Percentiles rank a stretch among this genome's conserved stretches.
phyloP scores from a whole-genome alignment of 2,329 filamentous ascomycete species.

The Penicillium sp. region DNA sequence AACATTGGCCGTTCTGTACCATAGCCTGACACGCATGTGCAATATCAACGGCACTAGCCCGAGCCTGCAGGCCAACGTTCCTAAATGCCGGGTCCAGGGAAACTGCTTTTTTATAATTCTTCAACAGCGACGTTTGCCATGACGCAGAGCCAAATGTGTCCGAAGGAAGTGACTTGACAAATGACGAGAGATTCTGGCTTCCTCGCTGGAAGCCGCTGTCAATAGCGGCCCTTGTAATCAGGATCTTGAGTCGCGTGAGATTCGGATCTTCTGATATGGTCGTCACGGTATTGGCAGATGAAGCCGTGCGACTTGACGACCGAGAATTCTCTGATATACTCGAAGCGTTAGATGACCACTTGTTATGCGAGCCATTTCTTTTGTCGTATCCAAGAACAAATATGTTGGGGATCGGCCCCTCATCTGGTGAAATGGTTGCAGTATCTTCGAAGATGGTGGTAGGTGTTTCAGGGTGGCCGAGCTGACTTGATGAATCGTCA shows the following conservation, averaged over 20 bases:
- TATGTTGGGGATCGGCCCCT: constrained; percentile 80
- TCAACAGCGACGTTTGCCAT: constrained; percentile 70
- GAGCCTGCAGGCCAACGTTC: constrained; percentile 33
- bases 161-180: constrained; percentile 72
- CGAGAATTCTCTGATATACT: constrained; percentile 80
- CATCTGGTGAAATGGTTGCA: constrained; percentile 79
- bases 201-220: constrained; percentile 75
- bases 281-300: constrained; percentile 47
- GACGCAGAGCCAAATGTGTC: constrained; percentile 76
- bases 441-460: constrained; percentile 95
- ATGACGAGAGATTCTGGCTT: constrained; percentile 65
- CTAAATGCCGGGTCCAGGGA: constrained; percentile 70
- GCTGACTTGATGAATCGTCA: constrained; percentile 28
- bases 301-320: constrained; percentile 52
- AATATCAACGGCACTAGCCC: constrained; percentile 66
- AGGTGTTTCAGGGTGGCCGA: constrained; percentile 73
- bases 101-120: constrained; percentile 79
- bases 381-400: constrained; percentile 75
- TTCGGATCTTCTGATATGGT: constrained; percentile 68
- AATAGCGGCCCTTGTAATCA: constrained; percentile 82
- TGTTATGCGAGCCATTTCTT: constrained; percentile 52
- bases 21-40: constrained; percentile 78
- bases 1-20: constrained; percentile 70
- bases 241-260: constrained; percentile 72
- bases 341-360: constrained; percentile 79